phyloP scores from a whole-genome alignment of 495 filamentous ascomycete species.

The Penicillium dipodomyicola region DNA sequence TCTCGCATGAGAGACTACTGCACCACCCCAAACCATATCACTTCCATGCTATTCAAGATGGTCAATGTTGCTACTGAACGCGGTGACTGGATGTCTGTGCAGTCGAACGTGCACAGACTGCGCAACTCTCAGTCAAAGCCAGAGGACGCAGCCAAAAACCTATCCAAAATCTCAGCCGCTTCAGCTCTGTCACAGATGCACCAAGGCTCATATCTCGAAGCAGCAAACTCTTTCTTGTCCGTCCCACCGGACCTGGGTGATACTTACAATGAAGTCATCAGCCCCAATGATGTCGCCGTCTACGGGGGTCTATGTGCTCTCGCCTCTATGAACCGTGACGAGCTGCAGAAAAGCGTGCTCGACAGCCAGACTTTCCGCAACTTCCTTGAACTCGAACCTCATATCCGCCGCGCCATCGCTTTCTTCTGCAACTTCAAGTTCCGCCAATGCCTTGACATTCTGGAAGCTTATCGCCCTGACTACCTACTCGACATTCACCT shows the following conservation, averaged over 20 bases:
- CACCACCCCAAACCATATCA: constrained; percentile 65
- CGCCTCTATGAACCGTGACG: constrained; percentile 77
- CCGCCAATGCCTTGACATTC: constrained; percentile 72
- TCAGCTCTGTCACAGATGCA: constrained; percentile 71
- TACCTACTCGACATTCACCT: constrained; percentile 89
- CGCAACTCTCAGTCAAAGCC: constrained; percentile 54
- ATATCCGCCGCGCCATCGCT: constrained; percentile 84
- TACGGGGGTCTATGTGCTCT: constrained; percentile 91
- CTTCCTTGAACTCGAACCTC: constrained; percentile 90
- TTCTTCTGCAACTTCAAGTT: constrained; percentile 89
- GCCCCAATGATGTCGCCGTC: constrained; percentile 83
- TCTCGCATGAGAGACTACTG: constrained; percentile 73
- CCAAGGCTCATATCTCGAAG: constrained; percentile 61
- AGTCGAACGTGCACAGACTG: constrained; percentile 68
- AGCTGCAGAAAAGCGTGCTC: constrained; percentile 72
- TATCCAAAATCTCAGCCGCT: constrained; percentile 65
- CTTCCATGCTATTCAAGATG: constrained; percentile 67
- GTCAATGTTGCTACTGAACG: constrained; percentile 68
- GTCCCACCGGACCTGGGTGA: constrained; percentile 52
- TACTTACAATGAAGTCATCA: constrained; percentile 69
- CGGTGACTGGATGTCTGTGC: constrained; percentile 61
- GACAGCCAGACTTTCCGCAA: constrained; percentile 76
- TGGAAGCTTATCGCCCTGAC: constrained; percentile 77
- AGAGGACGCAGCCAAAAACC: constrained; percentile 56
- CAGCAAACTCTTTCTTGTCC: constrained; percentile 68